Conservation (phyloP, 768 basidiomycete species). For the Trametes cubensis region DNA sequence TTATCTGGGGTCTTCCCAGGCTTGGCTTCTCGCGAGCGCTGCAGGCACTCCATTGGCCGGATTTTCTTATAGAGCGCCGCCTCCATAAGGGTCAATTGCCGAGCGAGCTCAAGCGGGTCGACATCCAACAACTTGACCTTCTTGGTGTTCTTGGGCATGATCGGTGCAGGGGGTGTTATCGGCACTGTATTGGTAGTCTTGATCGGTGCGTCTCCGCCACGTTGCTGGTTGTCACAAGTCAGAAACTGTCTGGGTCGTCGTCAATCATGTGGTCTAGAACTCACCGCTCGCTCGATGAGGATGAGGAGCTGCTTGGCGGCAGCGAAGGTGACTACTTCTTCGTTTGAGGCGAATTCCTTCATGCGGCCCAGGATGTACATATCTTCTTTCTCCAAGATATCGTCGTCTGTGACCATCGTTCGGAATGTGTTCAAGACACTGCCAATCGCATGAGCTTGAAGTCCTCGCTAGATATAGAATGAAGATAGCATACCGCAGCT, state of each 20-base stretch:
- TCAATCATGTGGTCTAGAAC: slow-evolving; percentile 33
- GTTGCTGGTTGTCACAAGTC: slow-evolving; percentile 32
- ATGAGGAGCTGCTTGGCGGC: slow-evolving; percentile 76
- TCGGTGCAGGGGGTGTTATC: slow-evolving; percentile 71
- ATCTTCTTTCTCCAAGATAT: slow-evolving; percentile 87
- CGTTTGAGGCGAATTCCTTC: slow-evolving; percentile 72
- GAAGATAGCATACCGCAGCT: slow-evolving; percentile 66
- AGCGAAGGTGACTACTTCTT: slow-evolving; percentile 62
- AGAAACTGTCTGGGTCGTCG: background rate
- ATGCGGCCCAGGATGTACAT: slow-evolving; percentile 79
- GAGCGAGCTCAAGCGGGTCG: slow-evolving; percentile 85
- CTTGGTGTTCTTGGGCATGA: slow-evolving; percentile 70
- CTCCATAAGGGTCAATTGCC: slow-evolving; percentile 93
- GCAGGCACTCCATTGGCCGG: slow-evolving; percentile 86
- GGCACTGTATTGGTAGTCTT: slow-evolving; percentile 56
- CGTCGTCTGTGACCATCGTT: slow-evolving; percentile 82
- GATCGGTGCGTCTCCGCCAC: slow-evolving; percentile 61
- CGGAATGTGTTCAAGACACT: slow-evolving; percentile 86
- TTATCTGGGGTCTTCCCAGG: slow-evolving; percentile 72
- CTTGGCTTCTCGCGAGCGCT: slow-evolving; percentile 77
- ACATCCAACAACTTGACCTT: slow-evolving; percentile 85
- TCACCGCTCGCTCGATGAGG: slow-evolving; percentile 78
- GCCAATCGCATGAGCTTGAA: background rate
- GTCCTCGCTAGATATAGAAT: background rate
- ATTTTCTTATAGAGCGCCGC: slow-evolving; percentile 85